Evolutionary conservation across 2,329 filamentous ascomycete species (phyloP), one percentile per base, ranked within the genome.

Genomic region (Trichoderma guizhouense): DNA sequence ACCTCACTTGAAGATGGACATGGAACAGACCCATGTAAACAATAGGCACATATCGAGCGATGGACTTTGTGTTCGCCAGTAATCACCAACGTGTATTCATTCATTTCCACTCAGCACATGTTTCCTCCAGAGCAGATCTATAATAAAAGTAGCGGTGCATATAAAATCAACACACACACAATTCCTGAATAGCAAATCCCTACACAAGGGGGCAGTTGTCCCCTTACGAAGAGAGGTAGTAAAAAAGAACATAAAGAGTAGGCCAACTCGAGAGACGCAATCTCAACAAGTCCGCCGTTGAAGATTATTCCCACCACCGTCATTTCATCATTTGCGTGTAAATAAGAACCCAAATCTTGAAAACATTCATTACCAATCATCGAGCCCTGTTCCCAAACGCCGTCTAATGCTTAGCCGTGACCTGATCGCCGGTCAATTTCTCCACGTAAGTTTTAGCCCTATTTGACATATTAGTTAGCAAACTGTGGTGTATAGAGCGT

Each of bases 361-460:
- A 69, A 69, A 69, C 57, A 15, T 72, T 18, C 58, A 63, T 69
- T 62, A 47, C 64, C 55, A 57, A 55, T 69, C 55, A 71, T 55
- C 71, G 53, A 73, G 69, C 57, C 72, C 72, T 63, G 51, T 51
- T 51, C 53, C 66, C 66, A 65, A 82, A 81, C 79, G 80, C 82
- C 79, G 80, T 78, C 82, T 89, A 91, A 87, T 91, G 89, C 87
- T 91, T 91, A 78, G 88, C 88, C 75, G 89, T 89, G 78, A 90
- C 88, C 78, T 81, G 77, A 30, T 91, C 89, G 73, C 89, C 89
- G 63, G 89, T 91, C 80, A 91, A 73, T 81, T 89, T 89, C 82
- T 91, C 89, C 74, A 91, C 88, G 76, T 91, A 91, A 70, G 84
- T 84, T 84, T 91, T 91, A 74, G 89, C 89, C 86, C 89, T 91